These are phyloP conservation scores for Pseudevernia furfuracea DNA, from an alignment of 495 filamentous ascomycete genomes.

Conservation along the genomic window DNA sequence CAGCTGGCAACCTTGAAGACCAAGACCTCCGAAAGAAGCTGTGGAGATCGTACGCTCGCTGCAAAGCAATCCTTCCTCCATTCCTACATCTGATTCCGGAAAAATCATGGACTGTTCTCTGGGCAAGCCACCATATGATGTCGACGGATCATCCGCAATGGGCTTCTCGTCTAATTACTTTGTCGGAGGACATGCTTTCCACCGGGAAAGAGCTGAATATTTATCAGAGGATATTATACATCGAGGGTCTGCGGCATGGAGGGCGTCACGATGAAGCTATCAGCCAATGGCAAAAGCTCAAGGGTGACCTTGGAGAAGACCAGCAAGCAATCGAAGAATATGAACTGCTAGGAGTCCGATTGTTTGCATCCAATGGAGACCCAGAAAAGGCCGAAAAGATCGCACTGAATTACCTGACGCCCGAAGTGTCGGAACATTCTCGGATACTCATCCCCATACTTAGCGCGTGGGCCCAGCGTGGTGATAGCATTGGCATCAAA, in stretches of 20 bases:
- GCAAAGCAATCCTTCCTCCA: constrained; percentile 39
- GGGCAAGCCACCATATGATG: constrained; percentile 39
- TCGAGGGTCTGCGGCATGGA: constrained; percentile 55
- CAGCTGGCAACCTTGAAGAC: constrained; percentile 20
- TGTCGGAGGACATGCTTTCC: constrained; percentile 55
- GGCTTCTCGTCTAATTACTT: constrained; percentile 49
- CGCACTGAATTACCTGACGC: constrained; percentile 50
- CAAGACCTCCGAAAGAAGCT: constrained; percentile 27
- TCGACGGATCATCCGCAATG: constrained; percentile 42
- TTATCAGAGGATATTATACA: constrained; percentile 54
- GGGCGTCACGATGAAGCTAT: constrained; percentile 54
- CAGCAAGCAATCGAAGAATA: constrained; percentile 48
- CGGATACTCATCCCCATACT: constrained; percentile 64
- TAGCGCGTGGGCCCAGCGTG: constrained; percentile 37
- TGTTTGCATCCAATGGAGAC: constrained; percentile 54
- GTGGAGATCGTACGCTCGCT: constrained; percentile 39
- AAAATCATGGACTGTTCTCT: constrained; percentile 49
- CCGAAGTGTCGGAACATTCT: constrained; percentile 40
- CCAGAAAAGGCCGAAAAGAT: constrained; percentile 57
- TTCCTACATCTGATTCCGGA: constrained; percentile 41
- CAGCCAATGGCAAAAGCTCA: constrained; percentile 55
- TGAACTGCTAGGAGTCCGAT: constrained; percentile 60
- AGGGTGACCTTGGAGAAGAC: constrained; percentile 43
- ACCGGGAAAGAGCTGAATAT: constrained; percentile 45
- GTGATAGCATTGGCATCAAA: constrained; percentile 36